A percentile compares a stretch with the other conserved stretches of the same genome.
Conservation (phyloP, 1,284 basidiomycete genomes). For the Rhodotorula sp. region DNA sequence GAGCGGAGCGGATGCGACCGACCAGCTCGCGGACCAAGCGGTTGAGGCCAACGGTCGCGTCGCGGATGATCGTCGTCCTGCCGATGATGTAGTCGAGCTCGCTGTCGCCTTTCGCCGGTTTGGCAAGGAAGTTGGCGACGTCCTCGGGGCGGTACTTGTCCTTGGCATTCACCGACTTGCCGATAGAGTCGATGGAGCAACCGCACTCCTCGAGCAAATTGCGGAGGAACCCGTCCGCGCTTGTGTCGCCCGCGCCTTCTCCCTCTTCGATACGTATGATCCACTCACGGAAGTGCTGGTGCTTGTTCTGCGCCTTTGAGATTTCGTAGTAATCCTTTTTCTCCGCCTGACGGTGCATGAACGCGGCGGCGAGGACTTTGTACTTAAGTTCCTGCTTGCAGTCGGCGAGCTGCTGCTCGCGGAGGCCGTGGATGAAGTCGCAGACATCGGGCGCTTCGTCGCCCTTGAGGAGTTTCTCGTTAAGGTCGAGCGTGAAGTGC, state of each 20-base stretch:
- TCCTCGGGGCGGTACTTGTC: constrained; percentile 11
- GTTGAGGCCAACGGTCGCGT: constrained; percentile 59
- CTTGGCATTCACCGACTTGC: neutral
- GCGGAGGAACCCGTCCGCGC: constrained; percentile 60
- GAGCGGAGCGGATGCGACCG: constrained; percentile 78
- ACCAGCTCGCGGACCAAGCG: constrained; percentile 80
- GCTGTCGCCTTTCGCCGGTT: neutral
- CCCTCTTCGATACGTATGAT: neutral
- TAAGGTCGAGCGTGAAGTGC: constrained; percentile 82
- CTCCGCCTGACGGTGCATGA: constrained; percentile 49
- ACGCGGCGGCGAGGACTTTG: constrained; percentile 65
- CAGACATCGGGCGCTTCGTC: constrained; percentile 65
- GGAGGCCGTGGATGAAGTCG: constrained; percentile 81
- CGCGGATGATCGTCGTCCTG: constrained; percentile 9
- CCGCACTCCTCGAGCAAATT: constrained; percentile 63
- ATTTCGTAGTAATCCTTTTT: constrained; percentile 3
- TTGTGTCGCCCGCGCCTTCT: constrained; percentile 20
- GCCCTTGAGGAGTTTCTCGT: constrained; percentile 39
- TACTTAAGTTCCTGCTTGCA: constrained; percentile 71
- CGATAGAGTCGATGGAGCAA: constrained; percentile 59
- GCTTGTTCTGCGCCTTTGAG: neutral
- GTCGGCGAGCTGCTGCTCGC: constrained; percentile 70
- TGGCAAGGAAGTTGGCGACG: neutral
- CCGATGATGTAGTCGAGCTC: neutral
- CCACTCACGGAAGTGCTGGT: constrained; percentile 6